A percentile compares a stretch with the other conserved stretches of the same genome.
phyloP scores from a whole-genome alignment of 345 rosid species.

The Euphorbia lathyris region DNA sequence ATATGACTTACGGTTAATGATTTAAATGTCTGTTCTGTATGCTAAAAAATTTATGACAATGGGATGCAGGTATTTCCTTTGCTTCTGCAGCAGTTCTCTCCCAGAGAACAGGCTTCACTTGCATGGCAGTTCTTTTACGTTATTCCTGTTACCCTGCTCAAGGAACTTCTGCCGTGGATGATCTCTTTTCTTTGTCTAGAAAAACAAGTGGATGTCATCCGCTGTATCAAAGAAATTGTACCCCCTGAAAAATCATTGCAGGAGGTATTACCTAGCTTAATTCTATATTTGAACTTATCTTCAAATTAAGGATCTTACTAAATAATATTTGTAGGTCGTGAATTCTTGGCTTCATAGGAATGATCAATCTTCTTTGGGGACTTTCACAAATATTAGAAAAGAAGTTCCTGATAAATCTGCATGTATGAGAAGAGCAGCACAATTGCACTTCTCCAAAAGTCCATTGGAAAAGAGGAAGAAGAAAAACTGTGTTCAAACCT shows the following conservation, averaged over 20 bases:
- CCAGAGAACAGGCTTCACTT: constrained; percentile 53
- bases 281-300: constrained; percentile 17
- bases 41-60: background rate
- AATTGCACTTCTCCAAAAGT: constrained; percentile 23
- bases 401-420: constrained; percentile 23
- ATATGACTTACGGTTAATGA: background rate
- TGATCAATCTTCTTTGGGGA: constrained; percentile 26
- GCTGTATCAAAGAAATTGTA: constrained; percentile 40
- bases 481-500: constrained; percentile 17
- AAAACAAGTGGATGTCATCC: constrained; percentile 37
- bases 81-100: constrained; percentile 53
- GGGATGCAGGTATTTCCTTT: constrained; percentile 63
- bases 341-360: constrained; percentile 45
- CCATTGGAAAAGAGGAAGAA: constrained; percentile 35
- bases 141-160: constrained; percentile 59
- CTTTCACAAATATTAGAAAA: constrained; percentile 21
- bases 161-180: constrained; percentile 67
- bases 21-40: background rate
- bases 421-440: constrained; percentile 23
- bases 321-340: constrained; percentile 46
- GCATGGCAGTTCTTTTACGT: constrained; percentile 66
- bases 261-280: constrained; percentile 43
- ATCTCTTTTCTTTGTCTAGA: constrained; percentile 42
- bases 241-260: constrained; percentile 50
- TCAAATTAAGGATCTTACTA: constrained; percentile 18